Evolutionary conservation across 2,329 filamentous ascomycete species (phyloP), one percentile per base, ranked within the genome.

Genomic region (Epichloe coenophiala): DNA sequence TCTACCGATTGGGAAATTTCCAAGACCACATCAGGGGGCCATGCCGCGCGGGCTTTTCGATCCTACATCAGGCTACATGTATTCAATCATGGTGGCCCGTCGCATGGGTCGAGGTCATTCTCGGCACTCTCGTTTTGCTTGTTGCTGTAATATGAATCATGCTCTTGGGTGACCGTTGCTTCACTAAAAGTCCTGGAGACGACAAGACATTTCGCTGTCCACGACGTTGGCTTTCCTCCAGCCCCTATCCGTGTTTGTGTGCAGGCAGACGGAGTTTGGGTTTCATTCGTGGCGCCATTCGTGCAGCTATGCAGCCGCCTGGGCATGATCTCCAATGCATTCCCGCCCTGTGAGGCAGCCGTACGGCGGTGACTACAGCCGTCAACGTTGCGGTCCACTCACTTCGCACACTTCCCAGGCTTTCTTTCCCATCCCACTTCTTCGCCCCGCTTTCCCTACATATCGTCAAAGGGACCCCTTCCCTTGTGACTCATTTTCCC

Each of bases 361-460:
- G 17, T 39, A 19, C 19, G 19, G 19, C 19, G 19, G 19, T 19
- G 19, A 19, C 19, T 19, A 19, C 38, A 40, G 38, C 40, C 12
- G 17, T 39, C 45, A 21, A 6, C 19, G 3, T 31, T 31, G 13
- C 35, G 35, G 9, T 21, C 12, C 47, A 33, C 33, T 44, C 47
- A 33, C 33, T 44, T 45, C 23, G 23, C 45, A 45, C 47, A 21
- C 33, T 44, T 45, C 23, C 35, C 45, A 23, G 27, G 27, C 27
- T 27, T 27, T 27, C 27, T 27, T 27, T 27, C 23, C 23, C 33
- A 31, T 21, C 19, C 48, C 19, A 21, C 17, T 7, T 35, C 23
- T 44, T 21, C 38, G 47, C 42, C 50, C 50, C 47, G 50, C 50
- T 49, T 52, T 51, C 27, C 36, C 42, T 23, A 38, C 19, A 33